These are phyloP conservation scores for Sporobolus alterniflorus DNA, from an alignment of 202 grass and related monocot species.

Conservation along the genomic window DNA sequence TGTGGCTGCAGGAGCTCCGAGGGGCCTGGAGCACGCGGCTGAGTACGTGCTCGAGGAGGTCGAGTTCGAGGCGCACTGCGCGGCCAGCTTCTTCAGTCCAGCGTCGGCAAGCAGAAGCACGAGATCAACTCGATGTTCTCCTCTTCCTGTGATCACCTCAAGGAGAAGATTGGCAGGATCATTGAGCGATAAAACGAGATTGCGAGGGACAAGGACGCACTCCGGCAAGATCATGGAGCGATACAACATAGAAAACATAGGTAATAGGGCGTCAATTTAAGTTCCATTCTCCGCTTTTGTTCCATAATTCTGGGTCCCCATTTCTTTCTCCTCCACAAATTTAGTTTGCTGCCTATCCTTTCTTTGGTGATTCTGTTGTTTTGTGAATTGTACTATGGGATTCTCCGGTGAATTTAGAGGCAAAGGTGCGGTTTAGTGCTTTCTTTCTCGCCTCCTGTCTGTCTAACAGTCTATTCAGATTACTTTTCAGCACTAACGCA, in stretches of 20 bases:
- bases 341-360: background rate
- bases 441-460: background rate
- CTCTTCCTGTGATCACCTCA: constrained; percentile 11
- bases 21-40: constrained; percentile 16
- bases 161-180: background rate
- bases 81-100: constrained; percentile 6
- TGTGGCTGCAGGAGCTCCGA: constrained; percentile 38
- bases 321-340: background rate
- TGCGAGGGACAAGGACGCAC: constrained; percentile 11
- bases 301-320: background rate
- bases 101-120: background rate
- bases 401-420: background rate
- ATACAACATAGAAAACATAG: too few relatives aligned
- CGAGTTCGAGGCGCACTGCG: too few relatives aligned
- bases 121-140: constrained; percentile 16
- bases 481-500: background rate
- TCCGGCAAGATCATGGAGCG: too few relatives aligned
- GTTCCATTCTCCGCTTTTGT: background rate
- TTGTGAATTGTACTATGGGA: background rate
- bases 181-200: constrained; percentile 29
- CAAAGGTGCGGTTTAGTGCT: background rate
- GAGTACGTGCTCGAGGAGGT: constrained; percentile 22
- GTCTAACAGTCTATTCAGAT: background rate
- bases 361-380: background rate
- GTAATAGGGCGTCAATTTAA: background rate